Base-by-base conservation (phyloP, 305 asterid species). In the Solanum hybrid region DNA sequence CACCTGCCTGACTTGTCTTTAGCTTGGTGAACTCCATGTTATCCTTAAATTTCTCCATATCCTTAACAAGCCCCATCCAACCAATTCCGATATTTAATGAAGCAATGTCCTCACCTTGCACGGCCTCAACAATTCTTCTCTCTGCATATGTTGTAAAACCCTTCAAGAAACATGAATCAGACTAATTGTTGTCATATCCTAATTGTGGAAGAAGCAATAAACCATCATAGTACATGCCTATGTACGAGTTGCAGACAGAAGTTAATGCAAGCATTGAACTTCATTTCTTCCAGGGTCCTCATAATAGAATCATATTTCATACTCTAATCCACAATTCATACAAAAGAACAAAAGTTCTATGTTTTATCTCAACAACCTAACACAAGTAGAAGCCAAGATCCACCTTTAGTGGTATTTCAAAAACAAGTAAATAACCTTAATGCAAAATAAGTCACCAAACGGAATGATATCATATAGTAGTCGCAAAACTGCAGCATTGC, bases 111-210 rank as follows among this genome's bases (percentile, higher is more conserved):
- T 95, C 95, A 35, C 99, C 99, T 95, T 96, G 98, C 91, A 96
- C 98, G 71, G 92, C 97, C 93, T 97, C 99, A 85, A 97, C 98
- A 90, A 97, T 97, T 88, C 99, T 93, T 88, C 98, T 90, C 92
- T 97, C 98, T 11, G 98, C 99, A 92, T 97, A 97, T 71, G 97
- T 96, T 37, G 99, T 96, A 92, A 97, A 96, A 51, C 99, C 99
- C 99, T 97, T 86, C 89, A 92, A 92, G 33, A 69, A 91, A 91
- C 79, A 89, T 88, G n/a, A 74, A 89, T 24, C 77, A 76, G 40
- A 22, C 76, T 46, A 46, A 34, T 76, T 76, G 40, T 76, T 71
- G 77, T 71, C 77, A 26, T 71, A 71, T 71, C 77, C 33, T 24
- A 26, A 76, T 33, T 76, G 83, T 76, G 83, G 42, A 34, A 76